Evolutionary conservation across 75 land plant species (phyloP), one percentile per base, ranked within the genome.

Genomic region (Selaginella moellendorffii): DNA sequence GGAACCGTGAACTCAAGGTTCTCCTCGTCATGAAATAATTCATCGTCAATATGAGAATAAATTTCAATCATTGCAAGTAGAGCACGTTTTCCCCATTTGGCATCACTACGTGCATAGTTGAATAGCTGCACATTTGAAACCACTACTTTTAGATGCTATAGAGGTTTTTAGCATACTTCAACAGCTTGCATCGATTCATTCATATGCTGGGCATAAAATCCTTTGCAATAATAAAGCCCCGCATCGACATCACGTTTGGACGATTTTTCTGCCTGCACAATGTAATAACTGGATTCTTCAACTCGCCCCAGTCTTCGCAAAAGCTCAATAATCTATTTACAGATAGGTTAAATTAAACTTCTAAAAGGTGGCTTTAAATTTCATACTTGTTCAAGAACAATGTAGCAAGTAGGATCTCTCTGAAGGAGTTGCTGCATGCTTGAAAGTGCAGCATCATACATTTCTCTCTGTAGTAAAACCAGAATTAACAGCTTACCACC

Each of bases 191-290:
- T 42, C n/a, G 63, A 69, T 23, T 71, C 65, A 28, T 71, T 71
- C 1, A 58, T 65, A 52, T 71, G 20, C 24, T 54, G 46, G 20
- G 69, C 61, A 12, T 64, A 51, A 24, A 71, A 56, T 20, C 74
- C 74, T 52, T 71, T 71, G 54, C 74, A 71, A 26, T 67, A 71
- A 27, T 54, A 52, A 18, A 71, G 30, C 26, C 74, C 74, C 29
- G 74, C 69, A 66, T 54, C 52, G 21, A 27, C 18, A 12, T 69
- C 53, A 24, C 23, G 29, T 1, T 69, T 20, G 31, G 63, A 28
- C 24, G 71, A 22, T 60, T 66, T 71, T 36, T 71, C 69, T 23
- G 74, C 74, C 2, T 31, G 69, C 22, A 2, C 26, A 17, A 71
- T 9, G 27, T 71, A 71, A 0, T n/a, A 66, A 24, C n/a, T 24